Conservation (phyloP, 2,329 filamentous ascomycete genomes). For the Phialophora expanda region DNA sequence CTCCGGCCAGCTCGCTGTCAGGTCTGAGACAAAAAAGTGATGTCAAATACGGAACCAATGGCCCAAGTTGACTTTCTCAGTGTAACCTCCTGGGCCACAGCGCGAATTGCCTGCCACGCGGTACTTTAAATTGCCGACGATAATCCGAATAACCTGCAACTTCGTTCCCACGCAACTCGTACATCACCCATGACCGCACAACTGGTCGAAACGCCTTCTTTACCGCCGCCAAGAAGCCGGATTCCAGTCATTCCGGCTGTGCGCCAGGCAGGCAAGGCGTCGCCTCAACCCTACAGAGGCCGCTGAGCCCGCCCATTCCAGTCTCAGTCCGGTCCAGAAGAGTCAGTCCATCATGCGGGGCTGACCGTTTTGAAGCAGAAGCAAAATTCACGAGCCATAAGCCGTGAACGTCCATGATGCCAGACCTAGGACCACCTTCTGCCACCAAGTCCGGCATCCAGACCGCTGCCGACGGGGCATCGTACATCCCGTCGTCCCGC, state of each 20-base stretch:
- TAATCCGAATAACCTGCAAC: background rate
- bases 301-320: background rate
- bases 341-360: background rate
- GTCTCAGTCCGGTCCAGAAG: background rate
- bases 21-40: no score
- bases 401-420: background rate
- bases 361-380: background rate
- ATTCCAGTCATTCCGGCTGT: background rate
- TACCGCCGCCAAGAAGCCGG: background rate
- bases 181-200: background rate
- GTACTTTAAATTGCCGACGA: background rate
- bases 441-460: constrained; percentile 69
- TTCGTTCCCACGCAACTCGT: background rate
- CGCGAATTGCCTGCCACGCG: background rate
- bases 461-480: constrained; percentile 78
- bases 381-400: background rate
- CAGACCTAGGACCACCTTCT: constrained; percentile 6
- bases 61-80: no score
- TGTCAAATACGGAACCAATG: no score
- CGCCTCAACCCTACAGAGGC: background rate
- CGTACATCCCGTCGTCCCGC: constrained; percentile 84
- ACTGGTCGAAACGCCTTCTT: background rate
- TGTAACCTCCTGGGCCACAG: no score
- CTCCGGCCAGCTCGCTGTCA: no score
- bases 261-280: background rate